Percentiles rank a stretch among this genome's conserved stretches.
phyloP scores from a whole-genome alignment of 805 yeast genomes.

The Suhomyces faveliae region DNA sequence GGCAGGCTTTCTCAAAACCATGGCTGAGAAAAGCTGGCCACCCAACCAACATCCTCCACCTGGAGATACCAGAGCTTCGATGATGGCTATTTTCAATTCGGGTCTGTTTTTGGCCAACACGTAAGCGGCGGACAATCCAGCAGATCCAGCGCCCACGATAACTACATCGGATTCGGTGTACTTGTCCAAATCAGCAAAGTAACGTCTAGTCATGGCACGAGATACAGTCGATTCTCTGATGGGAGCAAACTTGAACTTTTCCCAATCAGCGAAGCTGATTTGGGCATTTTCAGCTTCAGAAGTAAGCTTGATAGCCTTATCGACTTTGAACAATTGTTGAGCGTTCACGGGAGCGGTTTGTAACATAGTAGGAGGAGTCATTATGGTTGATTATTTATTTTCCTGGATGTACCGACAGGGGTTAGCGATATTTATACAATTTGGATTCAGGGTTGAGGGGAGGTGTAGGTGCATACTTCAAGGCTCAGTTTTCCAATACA shows the following conservation, averaged over 20 bases:
- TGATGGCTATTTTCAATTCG: slow-evolving; percentile 68
- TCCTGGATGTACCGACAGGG: background rate
- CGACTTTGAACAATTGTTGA: background rate
- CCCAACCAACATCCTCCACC: slow-evolving; percentile 84
- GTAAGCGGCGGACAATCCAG: slow-evolving; percentile 76
- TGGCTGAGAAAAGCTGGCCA: slow-evolving; percentile 73
- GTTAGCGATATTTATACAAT: slow-evolving; percentile 1
- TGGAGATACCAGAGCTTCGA: slow-evolving; percentile 72
- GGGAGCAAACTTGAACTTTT: slow-evolving; percentile 63
- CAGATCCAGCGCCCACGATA: slow-evolving; percentile 76
- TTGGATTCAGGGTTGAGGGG: background rate
- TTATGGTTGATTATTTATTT: slow-evolving; percentile 6
- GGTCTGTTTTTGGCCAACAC: slow-evolving; percentile 72
- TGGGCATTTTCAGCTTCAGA: slow-evolving; percentile 23
- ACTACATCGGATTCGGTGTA: slow-evolving; percentile 74
- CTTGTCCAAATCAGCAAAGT: slow-evolving; percentile 69
- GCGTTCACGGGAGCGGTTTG: slow-evolving; percentile 21
- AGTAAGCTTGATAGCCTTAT: slow-evolving; percentile 11
- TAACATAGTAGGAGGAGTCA: slow-evolving; percentile 37
- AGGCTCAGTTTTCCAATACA: background rate
- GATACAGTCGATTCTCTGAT: slow-evolving; percentile 78
- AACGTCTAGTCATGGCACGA: slow-evolving; percentile 75
- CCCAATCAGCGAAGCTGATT: slow-evolving; percentile 57
- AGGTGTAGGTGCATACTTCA: background rate
- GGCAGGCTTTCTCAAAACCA: slow-evolving; percentile 81